Evolutionary conservation across 2,329 filamentous ascomycete species (phyloP).

Genomic region (Alternaria conjuncta): DNA sequence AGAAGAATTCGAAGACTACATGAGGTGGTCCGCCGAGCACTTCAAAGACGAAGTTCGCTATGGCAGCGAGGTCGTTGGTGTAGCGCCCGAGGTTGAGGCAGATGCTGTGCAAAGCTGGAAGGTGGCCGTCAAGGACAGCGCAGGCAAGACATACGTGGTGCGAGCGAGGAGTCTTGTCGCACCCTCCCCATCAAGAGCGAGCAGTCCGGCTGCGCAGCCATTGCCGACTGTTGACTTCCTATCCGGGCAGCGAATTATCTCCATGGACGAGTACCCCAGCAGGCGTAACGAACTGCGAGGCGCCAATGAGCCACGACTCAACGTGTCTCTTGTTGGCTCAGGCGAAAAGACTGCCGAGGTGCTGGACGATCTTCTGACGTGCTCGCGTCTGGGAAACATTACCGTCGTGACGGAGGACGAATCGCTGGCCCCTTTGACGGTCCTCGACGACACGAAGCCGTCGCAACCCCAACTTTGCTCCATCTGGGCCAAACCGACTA

Average conservation of each 20-base stretch:
- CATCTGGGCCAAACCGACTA: conserved; percentile 43
- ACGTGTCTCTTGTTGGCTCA: conserved; percentile 42
- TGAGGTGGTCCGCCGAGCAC: conserved; percentile 45
- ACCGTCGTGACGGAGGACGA: conserved; percentile 45
- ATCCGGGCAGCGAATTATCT: conserved; percentile 43
- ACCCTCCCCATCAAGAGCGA: conserved; percentile 29
- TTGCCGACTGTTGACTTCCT: conserved; percentile 38
- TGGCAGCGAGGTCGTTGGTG: conserved; percentile 37
- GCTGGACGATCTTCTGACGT: conserved; percentile 42
- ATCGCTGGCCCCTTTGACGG: conserved; percentile 35
- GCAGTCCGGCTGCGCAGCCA: conserved; percentile 20
- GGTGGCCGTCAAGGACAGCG: conserved; percentile 33
- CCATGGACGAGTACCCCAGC: conserved; percentile 39
- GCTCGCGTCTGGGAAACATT: conserved; percentile 43
- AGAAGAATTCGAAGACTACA: conserved; percentile 49
- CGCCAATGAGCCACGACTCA: conserved; percentile 35
- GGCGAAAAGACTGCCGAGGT: conserved; percentile 37
- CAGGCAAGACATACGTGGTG: conserved; percentile 31
- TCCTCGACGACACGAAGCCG: conserved; percentile 33
- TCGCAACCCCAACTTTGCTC: conserved; percentile 43
- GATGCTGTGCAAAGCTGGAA: conserved; percentile 35
- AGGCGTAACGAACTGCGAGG: conserved; percentile 40
- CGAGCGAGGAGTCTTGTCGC: conserved; percentile 36
- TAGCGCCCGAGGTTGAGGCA: conserved; percentile 32
- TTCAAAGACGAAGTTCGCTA: conserved; percentile 43